phyloP scores from a whole-genome alignment of 1,139 yeast species.

The Yamadazyma membranifaciens region DNA sequence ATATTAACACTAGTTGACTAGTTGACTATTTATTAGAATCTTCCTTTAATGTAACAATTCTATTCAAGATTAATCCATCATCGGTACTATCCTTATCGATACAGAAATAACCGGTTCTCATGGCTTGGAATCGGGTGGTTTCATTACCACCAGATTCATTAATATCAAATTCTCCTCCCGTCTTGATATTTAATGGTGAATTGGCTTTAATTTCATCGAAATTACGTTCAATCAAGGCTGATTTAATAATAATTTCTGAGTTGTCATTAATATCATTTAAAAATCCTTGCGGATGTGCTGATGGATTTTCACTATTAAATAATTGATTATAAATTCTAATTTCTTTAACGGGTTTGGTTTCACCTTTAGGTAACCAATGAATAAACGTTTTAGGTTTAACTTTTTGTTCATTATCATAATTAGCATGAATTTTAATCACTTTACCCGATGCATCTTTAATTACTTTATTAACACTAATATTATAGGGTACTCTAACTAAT shows the following conservation, averaged over 20 bases:
- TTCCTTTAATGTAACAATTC: slow-evolving; percentile 90
- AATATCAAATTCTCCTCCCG: slow-evolving; percentile 69
- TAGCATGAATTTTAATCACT: slow-evolving; percentile 69
- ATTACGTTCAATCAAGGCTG: slow-evolving; percentile 78
- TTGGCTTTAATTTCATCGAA: slow-evolving; percentile 64
- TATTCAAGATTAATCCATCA: slow-evolving; percentile 67
- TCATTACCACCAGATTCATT: slow-evolving; percentile 64
- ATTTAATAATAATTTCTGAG: slow-evolving; percentile 65
- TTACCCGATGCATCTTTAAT: slow-evolving; percentile 65
- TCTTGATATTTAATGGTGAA: slow-evolving; percentile 77
- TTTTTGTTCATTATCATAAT: slow-evolving; percentile 67
- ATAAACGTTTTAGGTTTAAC: slow-evolving; percentile 88
- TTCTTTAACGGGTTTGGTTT: slow-evolving; percentile 59
- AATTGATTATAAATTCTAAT: slow-evolving; percentile 86
- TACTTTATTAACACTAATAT: slow-evolving; percentile 68
- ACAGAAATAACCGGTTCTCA: slow-evolving; percentile 95
- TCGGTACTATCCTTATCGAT: slow-evolving; percentile 71
- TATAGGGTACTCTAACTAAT: slow-evolving; percentile 86
- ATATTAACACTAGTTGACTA: background rate
- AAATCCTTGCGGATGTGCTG: slow-evolving; percentile 83
- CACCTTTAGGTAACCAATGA: slow-evolving; percentile 89
- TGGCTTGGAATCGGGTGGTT: slow-evolving; percentile 95
- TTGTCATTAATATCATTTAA: slow-evolving; percentile 78
- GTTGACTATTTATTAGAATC: slow-evolving; percentile 29
- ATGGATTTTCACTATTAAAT: slow-evolving; percentile 90